Evolutionary conservation across 192 early-diverging fungal genomes (phyloP).

Genomic region (Cetraspora pellucida): DNA sequence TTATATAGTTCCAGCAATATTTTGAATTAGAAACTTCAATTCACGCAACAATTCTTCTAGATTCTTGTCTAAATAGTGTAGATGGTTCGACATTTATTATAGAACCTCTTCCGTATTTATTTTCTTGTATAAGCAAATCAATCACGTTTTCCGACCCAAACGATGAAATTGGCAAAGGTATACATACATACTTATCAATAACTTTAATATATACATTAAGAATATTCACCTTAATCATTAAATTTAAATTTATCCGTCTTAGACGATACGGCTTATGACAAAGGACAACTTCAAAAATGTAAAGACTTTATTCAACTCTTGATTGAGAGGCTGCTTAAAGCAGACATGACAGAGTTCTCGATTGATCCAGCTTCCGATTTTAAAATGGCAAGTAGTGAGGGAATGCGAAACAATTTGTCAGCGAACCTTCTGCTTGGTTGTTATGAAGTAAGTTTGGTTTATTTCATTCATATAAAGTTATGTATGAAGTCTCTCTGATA

Average conservation of each 20-base stretch:
- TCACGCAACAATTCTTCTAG: conserved; percentile 38
- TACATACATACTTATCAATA: not conserved
- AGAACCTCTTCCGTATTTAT: conserved; percentile 55
- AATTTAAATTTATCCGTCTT: not conserved
- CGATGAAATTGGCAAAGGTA: conserved; percentile 16
- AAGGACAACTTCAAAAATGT: conserved; percentile 32
- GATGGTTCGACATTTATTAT: conserved; percentile 42
- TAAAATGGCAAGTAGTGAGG: conserved; percentile 51
- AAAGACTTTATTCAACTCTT: conserved; percentile 39
- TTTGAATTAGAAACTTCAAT: conserved; percentile 32
- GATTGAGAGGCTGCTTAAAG: conserved; percentile 48
- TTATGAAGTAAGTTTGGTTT: conserved; percentile 51
- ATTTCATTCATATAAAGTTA: not conserved
- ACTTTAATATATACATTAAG: not conserved
- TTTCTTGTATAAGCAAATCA: conserved; percentile 39
- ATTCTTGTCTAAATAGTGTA: conserved; percentile 41
- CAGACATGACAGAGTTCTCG: conserved; percentile 68
- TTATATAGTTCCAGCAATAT: conserved; percentile 25
- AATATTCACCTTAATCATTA: not conserved
- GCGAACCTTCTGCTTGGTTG: conserved; percentile 56
- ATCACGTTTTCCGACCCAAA: not conserved
- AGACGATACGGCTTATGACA: conserved; percentile 17
- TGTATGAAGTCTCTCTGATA: not conserved
- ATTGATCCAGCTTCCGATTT: conserved; percentile 68
- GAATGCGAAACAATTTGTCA: conserved; percentile 58